Evolutionary conservation across 2,329 filamentous ascomycete genomes (phyloP), one percentile per base, ranked within the genome.

Genomic region (Hymenoscyphus albidus): DNA sequence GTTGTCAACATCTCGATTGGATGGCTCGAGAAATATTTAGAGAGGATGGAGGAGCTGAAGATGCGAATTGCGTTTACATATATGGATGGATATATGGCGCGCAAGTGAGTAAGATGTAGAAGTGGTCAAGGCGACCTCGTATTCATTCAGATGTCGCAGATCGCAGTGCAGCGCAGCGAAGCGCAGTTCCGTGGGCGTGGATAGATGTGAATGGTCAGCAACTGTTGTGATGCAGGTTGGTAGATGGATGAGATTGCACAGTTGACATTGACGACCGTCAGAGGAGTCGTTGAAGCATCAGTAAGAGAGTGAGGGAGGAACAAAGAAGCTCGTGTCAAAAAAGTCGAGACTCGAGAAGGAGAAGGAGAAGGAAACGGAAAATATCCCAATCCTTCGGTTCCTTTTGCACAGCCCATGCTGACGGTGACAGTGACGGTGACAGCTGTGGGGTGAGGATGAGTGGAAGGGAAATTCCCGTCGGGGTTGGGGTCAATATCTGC

Each of bases 111-210:
- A 27, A 3, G 27, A 27, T 3, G 27, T 5, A 22, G 44, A 9
- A 48, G 18, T 22, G 44, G 44, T 27, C 44, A 51, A 27, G 54
- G 54, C 54, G 27, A 57, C 54, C 54, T 57, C 54, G 54, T 57
- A 57, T 57, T 57, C 54, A 35, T 7, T 51, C 44, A 51, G 44
- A 51, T 51, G n/a, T 13, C 22, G 44, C 44, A 48, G n/a, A 9
- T 16, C n/a, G 18, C 3, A 51, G 44, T 51, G 44, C 44, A 10
- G 44, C 22, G 44, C n/a, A 22, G 44, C 27, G 27, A 2, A 27
- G 27, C 27, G 27, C 27, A 27, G 27, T 27, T 27, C 27, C 27
- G 44, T 51, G 44, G 44, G n/a, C n/a, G 44, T 48, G 44, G 44
- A 51, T 51, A 51, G 22, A 51, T 51, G 22, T 51, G 44, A 22